Evolutionary conservation across 176 grass and related monocot genomes (phyloP).

Genomic region (Panicum miliaceum): DNA sequence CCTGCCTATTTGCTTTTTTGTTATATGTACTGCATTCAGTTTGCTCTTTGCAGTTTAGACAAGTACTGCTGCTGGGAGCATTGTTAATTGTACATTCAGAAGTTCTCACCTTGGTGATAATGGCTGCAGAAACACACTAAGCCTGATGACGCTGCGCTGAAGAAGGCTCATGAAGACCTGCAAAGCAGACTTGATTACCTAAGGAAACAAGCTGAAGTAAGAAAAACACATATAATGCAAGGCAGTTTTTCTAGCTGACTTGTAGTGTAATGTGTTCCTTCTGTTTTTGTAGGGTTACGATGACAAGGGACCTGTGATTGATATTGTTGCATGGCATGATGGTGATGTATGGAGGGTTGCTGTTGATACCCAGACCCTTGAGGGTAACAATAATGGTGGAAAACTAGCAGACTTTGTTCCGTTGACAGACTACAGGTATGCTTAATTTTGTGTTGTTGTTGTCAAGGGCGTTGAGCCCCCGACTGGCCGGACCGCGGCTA

Average conservation of each 20-base stretch:
- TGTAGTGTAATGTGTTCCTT: constrained; percentile 32
- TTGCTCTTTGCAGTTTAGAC: constrained; percentile 19
- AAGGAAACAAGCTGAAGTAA: constrained; percentile 92
- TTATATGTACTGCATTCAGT: constrained; percentile 32
- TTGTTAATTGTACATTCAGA: constrained; percentile 1
- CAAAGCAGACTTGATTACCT: constrained; percentile 89
- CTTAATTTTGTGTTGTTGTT: constrained; percentile 12
- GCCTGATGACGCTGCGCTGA: constrained; percentile 66
- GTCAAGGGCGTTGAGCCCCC: too few species aligned
- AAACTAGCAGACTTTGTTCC: constrained; percentile 95
- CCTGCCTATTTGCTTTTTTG: background rate
- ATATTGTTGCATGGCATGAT: constrained; percentile 95
- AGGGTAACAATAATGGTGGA: constrained; percentile 60
- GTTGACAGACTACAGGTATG: constrained; percentile 90
- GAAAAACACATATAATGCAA: constrained; percentile 16
- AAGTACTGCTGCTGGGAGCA: background rate
- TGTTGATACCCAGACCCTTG: constrained; percentile 89
- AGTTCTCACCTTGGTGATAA: constrained; percentile 32
- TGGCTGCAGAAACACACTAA: constrained; percentile 77
- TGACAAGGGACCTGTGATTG: constrained; percentile 88
- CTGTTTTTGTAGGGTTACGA: constrained; percentile 74
- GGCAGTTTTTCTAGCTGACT: constrained; percentile 27
- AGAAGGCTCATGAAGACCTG: constrained; percentile 79
- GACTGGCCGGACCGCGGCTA: too few species aligned
- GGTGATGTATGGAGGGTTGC: constrained; percentile 96